phyloP scores from a whole-genome alignment of 768 basidiomycete species.

The Rhodotorula diobovata region DNA sequence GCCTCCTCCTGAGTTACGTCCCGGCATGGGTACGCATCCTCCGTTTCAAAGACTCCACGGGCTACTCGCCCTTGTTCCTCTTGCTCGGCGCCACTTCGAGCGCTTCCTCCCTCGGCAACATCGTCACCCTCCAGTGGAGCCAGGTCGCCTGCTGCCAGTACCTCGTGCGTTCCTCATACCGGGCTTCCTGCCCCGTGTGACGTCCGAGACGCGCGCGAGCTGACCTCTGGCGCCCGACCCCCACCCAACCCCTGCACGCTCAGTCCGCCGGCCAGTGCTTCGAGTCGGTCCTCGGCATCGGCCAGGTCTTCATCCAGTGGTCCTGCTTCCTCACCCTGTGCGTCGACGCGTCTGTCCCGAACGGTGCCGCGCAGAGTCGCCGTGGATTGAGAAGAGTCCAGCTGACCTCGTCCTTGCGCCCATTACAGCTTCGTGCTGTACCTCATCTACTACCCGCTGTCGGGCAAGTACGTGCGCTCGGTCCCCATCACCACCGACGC shows the following conservation, averaged over 20 bases:
- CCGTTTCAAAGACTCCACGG: constrained; percentile 68
- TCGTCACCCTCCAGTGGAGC: constrained; percentile 78
- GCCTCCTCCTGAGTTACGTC: constrained; percentile 50
- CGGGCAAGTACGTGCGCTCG: constrained; percentile 63
- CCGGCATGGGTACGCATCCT: constrained; percentile 58
- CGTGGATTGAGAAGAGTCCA: no score
- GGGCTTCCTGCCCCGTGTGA: no score
- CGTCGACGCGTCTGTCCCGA: constrained; percentile 44
- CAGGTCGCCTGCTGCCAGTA: constrained; percentile 73
- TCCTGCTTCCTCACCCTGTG: constrained; percentile 76
- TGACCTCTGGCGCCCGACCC: neutral
- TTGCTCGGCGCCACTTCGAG: constrained; percentile 61
- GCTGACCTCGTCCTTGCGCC: neutral
- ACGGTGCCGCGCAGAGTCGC: neutral
- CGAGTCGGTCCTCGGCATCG: constrained; percentile 72
- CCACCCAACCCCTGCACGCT: no score
- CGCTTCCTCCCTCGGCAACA: constrained; percentile 49
- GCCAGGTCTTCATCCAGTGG: constrained; percentile 81
- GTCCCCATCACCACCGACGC: constrained; percentile 70
- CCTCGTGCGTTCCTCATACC: constrained; percentile 59
- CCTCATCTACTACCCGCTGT: constrained; percentile 82
- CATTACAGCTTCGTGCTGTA: constrained; percentile 73
- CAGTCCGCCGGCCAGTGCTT: constrained; percentile 69
- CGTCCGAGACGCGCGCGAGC: neutral
- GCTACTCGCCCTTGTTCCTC: constrained; percentile 86